Conservation (phyloP, 805 yeast species). For the Spathaspora gorwiae region DNA sequence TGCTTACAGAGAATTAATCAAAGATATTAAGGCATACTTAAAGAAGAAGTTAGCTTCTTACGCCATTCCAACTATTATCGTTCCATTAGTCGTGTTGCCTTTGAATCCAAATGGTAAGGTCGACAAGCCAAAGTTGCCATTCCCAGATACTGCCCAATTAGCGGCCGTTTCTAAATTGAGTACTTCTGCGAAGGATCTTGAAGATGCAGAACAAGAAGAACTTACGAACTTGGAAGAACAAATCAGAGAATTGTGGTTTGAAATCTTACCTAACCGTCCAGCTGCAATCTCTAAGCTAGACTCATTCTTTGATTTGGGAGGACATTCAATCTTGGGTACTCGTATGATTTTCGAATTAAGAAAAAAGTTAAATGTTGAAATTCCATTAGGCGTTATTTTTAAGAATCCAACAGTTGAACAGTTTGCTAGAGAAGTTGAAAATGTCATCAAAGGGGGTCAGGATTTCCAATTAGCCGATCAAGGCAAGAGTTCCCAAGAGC, state of each 20-base stretch:
- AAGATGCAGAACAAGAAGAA: slow-evolving; percentile 37
- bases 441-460: slow-evolving; percentile 39
- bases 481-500: not conserved
- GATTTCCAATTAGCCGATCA: slow-evolving; percentile 38
- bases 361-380: slow-evolving; percentile 67
- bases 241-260: slow-evolving; percentile 80
- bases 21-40: slow-evolving; percentile 75
- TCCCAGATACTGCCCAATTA: slow-evolving; percentile 87
- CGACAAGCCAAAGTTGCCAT: slow-evolving; percentile 94
- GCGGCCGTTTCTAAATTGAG: slow-evolving; percentile 60
- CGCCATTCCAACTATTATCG: slow-evolving; percentile 88
- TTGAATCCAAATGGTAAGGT: slow-evolving; percentile 97
- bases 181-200: slow-evolving; percentile 29
- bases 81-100: slow-evolving; percentile 82
- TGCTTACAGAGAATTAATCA: slow-evolving; percentile 68
- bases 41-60: slow-evolving; percentile 87
- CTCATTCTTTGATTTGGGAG: slow-evolving; percentile 95
- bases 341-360: slow-evolving; percentile 92
- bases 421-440: slow-evolving; percentile 71
- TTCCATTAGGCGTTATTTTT: slow-evolving; percentile 88
- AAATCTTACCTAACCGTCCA: slow-evolving; percentile 80
- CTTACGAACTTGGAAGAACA: slow-evolving; percentile 63
- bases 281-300: slow-evolving; percentile 72
- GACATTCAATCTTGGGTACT: slow-evolving; percentile 95
- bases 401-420: slow-evolving; percentile 79